Evolutionary conservation across 2,329 filamentous ascomycete species (phyloP).

Genomic region (Pseudocercospora fijiensis): DNA sequence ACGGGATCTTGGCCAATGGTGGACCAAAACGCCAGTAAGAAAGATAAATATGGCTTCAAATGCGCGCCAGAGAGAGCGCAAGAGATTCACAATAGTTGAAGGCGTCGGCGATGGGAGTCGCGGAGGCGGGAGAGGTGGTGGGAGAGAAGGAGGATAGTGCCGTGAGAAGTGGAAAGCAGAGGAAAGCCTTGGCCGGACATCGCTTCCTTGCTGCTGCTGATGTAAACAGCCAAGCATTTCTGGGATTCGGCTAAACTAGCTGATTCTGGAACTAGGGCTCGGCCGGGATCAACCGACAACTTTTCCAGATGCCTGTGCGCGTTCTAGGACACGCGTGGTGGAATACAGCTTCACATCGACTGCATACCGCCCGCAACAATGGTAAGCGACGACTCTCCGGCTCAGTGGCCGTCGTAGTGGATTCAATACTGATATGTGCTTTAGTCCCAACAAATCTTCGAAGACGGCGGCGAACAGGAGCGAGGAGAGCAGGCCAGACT

Average conservation of each 20-base stretch:
- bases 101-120: neutral
- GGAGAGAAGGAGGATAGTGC: neutral
- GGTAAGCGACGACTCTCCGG: neutral
- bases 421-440: conserved; percentile 1
- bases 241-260: neutral
- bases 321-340: neutral
- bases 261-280: neutral
- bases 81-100: too few species aligned
- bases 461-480: conserved; percentile 29
- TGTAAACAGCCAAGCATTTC: neutral
- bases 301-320: neutral
- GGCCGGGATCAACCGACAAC: neutral
- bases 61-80: too few species aligned
- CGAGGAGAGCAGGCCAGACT: conserved; percentile 31
- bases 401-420: neutral
- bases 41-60: neutral
- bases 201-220: neutral
- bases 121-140: neutral
- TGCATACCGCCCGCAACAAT: conserved; percentile 9
- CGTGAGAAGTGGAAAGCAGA: conserved; percentile 1
- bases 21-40: neutral
- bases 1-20: neutral
- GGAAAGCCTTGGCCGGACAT: neutral
- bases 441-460: conserved; percentile 28
- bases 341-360: neutral